Evolutionary conservation across 345 rosid genomes (phyloP).

Genomic region (Lumnitzera littorea): DNA sequence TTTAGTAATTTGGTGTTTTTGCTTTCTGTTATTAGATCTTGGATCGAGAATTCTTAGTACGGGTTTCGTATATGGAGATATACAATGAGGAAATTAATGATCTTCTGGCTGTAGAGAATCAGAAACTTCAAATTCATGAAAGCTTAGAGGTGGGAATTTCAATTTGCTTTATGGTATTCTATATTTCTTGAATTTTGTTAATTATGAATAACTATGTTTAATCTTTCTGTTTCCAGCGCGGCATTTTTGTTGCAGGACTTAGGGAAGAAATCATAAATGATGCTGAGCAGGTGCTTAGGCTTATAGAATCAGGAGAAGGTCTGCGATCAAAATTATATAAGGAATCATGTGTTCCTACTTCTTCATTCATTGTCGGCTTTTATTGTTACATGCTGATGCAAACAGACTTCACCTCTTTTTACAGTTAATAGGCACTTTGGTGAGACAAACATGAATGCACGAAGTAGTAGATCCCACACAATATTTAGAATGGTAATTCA

Average conservation of each 20-base stretch:
- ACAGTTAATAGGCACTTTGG: constrained; percentile 89
- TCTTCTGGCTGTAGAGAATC: constrained; percentile 70
- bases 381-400: not conserved
- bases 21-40: constrained; percentile 34
- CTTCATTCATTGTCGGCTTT: not conserved
- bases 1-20: constrained; percentile 11
- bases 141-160: constrained; percentile 59
- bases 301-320: constrained; percentile 93
- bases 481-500: constrained; percentile 84
- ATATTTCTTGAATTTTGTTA: not conserved
- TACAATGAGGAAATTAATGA: constrained; percentile 93
- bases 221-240: constrained; percentile 44
- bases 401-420: constrained; percentile 4
- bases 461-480: constrained; percentile 96
- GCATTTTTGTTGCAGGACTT: constrained; percentile 85
- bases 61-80: constrained; percentile 95
- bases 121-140: constrained; percentile 85
- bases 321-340: constrained; percentile 10
- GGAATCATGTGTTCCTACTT: not conserved
- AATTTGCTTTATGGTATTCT: too few species aligned
- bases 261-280: constrained; percentile 76
- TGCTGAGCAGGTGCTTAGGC: constrained; percentile 78
- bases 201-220: not conserved
- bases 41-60: constrained; percentile 84
- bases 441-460: constrained; percentile 91